Percentiles rank a stretch among this genome's conserved stretches.
These are phyloP conservation scores for Penicillium longicatenatum DNA, from an alignment of 495 filamentous ascomycete species.

Conservation along the genomic window DNA sequence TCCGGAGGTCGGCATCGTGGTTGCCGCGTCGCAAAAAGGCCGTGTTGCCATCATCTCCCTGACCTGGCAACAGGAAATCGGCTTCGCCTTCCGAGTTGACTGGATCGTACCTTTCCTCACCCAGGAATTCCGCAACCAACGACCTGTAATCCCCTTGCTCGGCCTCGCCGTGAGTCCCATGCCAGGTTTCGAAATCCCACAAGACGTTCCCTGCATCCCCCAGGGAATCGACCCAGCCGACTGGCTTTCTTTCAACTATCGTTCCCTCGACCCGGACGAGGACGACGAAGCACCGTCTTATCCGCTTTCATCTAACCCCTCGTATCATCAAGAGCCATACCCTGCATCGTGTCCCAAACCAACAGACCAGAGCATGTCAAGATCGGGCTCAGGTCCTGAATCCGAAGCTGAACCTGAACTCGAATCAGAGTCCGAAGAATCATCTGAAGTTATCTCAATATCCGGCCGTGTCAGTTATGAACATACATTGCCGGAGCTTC, in stretches of 20 bases:
- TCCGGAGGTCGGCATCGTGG: conserved; percentile 74
- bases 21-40: conserved; percentile 73
- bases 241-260: conserved; percentile 39
- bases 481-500: conserved; percentile 35
- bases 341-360: not conserved
- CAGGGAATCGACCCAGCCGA: conserved; percentile 24
- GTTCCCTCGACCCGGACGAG: conserved; percentile 22
- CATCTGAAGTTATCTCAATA: not conserved
- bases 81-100: conserved; percentile 54
- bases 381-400: not conserved
- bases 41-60: conserved; percentile 73
- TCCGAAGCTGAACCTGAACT: conserved; percentile 3
- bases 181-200: conserved; percentile 55
- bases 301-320: conserved; percentile 4
- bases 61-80: conserved; percentile 49
- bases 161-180: conserved; percentile 63
- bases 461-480: not conserved
- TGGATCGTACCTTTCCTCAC: conserved; percentile 55
- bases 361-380: not conserved
- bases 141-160: conserved; percentile 50
- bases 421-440: not conserved
- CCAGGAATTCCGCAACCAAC: conserved; percentile 45
- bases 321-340: not conserved
- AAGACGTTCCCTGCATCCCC: conserved; percentile 42
- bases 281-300: conserved; percentile 8